These are phyloP conservation scores for Drechslerella dactyloides DNA, from an alignment of 2,329 filamentous ascomycete genomes.

Conservation along the genomic window DNA sequence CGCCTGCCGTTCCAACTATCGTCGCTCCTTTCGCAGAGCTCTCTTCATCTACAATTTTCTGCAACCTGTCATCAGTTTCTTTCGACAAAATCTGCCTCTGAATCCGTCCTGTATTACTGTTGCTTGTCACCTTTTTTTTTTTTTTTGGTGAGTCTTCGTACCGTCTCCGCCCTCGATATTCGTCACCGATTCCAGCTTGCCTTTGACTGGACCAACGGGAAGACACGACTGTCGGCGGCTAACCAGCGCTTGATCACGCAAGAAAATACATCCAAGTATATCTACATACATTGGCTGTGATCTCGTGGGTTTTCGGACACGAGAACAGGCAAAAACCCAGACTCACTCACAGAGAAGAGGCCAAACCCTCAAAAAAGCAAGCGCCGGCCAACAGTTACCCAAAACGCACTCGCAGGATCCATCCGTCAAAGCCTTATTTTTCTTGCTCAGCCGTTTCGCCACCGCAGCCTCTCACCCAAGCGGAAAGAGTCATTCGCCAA, in stretches of 20 bases:
- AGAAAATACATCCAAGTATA: neutral
- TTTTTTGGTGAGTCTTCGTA: conserved; percentile 2
- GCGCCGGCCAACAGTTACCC: neutral
- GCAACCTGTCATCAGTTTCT: neutral
- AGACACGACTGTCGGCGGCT: conserved; percentile 46
- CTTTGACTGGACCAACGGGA: conserved; percentile 33
- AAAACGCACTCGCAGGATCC: conserved; percentile 3
- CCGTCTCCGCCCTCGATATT: conserved; percentile 13
- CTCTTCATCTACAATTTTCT: conserved; percentile 8
- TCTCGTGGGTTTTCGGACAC: too few species aligned
- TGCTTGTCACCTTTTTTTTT: neutral
- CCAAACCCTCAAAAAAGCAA: neutral
- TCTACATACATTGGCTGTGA: neutral
- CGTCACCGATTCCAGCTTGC: conserved; percentile 34
- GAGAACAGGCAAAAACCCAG: too few species aligned
- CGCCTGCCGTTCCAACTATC: conserved; percentile 41
- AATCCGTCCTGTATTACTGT: neutral
- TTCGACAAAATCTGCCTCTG: neutral
- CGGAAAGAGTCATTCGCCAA: conserved; percentile 20
- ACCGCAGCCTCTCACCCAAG: conserved; percentile 15
- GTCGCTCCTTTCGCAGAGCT: conserved; percentile 44
- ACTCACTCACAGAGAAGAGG: too few species aligned
- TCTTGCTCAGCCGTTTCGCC: conserved; percentile 14
- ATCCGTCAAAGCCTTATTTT: neutral
- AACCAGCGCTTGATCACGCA: neutral